A percentile compares a stretch with the other conserved stretches of the same genome.
These are phyloP conservation scores for Phytophthora tubulina DNA, from an alignment of 352 stramenopile genomes.

Conservation along the genomic window DNA sequence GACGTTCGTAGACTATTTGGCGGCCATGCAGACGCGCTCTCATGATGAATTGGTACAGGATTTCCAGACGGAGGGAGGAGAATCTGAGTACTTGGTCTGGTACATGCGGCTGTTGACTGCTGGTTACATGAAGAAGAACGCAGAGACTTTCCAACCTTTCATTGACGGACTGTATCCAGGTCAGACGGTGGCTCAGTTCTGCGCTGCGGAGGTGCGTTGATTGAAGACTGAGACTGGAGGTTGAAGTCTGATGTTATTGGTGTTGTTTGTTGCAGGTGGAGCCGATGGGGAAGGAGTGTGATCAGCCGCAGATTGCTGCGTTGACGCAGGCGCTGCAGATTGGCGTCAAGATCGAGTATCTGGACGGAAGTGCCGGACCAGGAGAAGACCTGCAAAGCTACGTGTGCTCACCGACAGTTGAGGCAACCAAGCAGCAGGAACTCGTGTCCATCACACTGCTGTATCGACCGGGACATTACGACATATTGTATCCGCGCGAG, in stretches of 20 bases:
- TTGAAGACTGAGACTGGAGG: background rate
- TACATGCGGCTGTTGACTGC: constrained; percentile 89
- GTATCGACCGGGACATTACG: constrained; percentile 96
- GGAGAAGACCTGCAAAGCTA: constrained; percentile 71
- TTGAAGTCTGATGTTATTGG: background rate
- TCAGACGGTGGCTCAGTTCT: constrained; percentile 87
- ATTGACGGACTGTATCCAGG: constrained; percentile 86
- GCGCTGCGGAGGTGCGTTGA: constrained; percentile 63
- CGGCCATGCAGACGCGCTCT: constrained; percentile 78
- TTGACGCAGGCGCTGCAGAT: constrained; percentile 93
- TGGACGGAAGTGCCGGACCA: constrained; percentile 84
- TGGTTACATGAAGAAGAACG: constrained; percentile 89
- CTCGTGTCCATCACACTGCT: constrained; percentile 79
- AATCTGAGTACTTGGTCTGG: constrained; percentile 91
- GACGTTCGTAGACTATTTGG: constrained; percentile 91
- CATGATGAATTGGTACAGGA: constrained; percentile 78
- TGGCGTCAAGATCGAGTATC: constrained; percentile 93
- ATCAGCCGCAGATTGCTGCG: constrained; percentile 93
- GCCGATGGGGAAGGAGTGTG: constrained; percentile 94
- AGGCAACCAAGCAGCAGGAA: constrained; percentile 24
- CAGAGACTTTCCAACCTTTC: constrained; percentile 91
- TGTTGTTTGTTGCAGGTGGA: constrained; percentile 74
- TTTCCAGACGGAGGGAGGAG: constrained; percentile 88
- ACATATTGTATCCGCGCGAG: constrained; percentile 91
- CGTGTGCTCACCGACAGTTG: constrained; percentile 51